Evolutionary conservation across 495 filamentous ascomycete genomes (phyloP), one percentile per base, ranked within the genome.

Genomic region (Staphylotrichum tortipilum): DNA sequence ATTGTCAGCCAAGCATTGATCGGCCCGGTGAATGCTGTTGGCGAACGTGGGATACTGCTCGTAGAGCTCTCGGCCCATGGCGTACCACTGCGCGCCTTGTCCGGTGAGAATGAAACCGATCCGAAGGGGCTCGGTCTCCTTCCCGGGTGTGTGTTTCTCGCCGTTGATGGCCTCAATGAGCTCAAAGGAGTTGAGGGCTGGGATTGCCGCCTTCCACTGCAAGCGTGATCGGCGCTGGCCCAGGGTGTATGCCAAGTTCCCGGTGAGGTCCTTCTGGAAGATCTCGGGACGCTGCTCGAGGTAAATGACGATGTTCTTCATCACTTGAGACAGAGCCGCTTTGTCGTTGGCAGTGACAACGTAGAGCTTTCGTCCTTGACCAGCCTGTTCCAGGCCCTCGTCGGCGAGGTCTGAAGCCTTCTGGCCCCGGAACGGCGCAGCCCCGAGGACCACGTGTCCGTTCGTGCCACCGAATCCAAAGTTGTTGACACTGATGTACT

Each of bases 391-490:
- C 1, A 53, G 53, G 8, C 50, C 53, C n/a, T 58, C 57, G 22
- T 59, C 58, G 22, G 39, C 7, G 4, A 17, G 1, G 2, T n/a
- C 21, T 2, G n/a, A 50, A 40, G 14, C 37, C 43, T 51, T 59
- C 18, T 52, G 33, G 8, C 35, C 36, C 11, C 52, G 55, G 44
- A 58, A 42, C 39, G 39, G 39, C 53, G 63, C 59, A 33, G 56
- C 58, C 43, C 82, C 78, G 2, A 84, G 40, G 26, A 83, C 70
- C 4, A 65, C 68, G 44, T 83, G 79, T 2, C 73, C 72, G 53
- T 83, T 83, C 6, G 75, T 68, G 3, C 81, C 80, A 35, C 68
- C 67, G 50, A 65, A 72, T 2, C 68, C 68, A 18, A 72, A 70
- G 39, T 68, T 70, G 50, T 72, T 72, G 40, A 72, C 39, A 24